phyloP scores from a whole-genome alignment of 164 flowering plant genomes.

The Chimonanthus salicifolius region DNA sequence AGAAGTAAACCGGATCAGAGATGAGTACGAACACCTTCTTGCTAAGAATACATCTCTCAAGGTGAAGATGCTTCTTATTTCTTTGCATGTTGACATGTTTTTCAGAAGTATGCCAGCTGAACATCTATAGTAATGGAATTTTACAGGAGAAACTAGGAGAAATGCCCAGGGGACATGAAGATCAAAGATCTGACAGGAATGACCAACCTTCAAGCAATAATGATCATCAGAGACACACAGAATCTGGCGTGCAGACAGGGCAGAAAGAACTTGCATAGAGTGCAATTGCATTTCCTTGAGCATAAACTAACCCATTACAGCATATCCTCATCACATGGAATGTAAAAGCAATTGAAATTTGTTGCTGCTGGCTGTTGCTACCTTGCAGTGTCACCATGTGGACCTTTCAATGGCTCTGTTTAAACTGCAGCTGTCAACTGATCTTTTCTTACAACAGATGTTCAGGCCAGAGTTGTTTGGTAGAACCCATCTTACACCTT shows the following conservation, averaged over 20 bases:
- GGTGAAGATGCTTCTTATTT: slow-evolving; percentile 31
- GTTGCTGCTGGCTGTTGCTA: slow-evolving; percentile 4
- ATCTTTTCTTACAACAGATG: slow-evolving; percentile 10
- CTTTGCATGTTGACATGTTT: not conserved
- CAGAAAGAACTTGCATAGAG: slow-evolving; percentile 31
- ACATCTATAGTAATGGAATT: slow-evolving; percentile 2
- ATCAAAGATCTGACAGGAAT: slow-evolving; percentile 29
- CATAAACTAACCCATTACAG: slow-evolving; percentile 48
- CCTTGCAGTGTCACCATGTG: slow-evolving; percentile 16
- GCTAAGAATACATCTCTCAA: slow-evolving; percentile 73
- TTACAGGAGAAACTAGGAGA: slow-evolving; percentile 79
- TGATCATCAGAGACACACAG: slow-evolving; percentile 13
- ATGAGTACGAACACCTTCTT: slow-evolving; percentile 73
- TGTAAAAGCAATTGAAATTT: slow-evolving; percentile 16
- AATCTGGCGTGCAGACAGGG: slow-evolving; percentile 20
- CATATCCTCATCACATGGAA: slow-evolving; percentile 23
- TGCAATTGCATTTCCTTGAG: slow-evolving; percentile 21
- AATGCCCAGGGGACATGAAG: slow-evolving; percentile 46
- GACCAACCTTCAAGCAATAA: slow-evolving; percentile 32
- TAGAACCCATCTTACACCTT: slow-evolving; percentile 8
- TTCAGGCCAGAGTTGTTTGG: slow-evolving; percentile 20
- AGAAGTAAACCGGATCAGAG: slow-evolving; percentile 62
- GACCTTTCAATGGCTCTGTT: slow-evolving; percentile 29
- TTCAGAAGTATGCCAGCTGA: not conserved
- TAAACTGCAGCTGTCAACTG: slow-evolving; percentile 14